Conservation (phyloP, 2,329 filamentous ascomycete species). For the Pseudogymnoascus sp. region DNA sequence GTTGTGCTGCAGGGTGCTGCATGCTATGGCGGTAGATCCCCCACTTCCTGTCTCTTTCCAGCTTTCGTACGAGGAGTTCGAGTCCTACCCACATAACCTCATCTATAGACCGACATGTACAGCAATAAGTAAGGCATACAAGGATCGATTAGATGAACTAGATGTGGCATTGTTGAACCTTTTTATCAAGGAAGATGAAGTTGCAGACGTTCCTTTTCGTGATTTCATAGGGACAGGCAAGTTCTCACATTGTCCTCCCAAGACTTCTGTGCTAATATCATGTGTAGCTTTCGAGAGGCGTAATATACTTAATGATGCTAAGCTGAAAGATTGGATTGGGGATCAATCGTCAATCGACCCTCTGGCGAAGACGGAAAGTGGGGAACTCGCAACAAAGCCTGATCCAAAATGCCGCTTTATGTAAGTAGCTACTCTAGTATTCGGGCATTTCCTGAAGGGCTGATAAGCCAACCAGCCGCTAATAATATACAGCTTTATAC, state of each 20-base stretch:
- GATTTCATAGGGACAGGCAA: neutral
- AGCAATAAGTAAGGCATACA: neutral
- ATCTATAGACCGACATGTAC: neutral
- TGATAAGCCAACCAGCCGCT: neutral
- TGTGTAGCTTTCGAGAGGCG: neutral
- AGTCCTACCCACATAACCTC: conserved; percentile 4
- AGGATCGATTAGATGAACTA: neutral
- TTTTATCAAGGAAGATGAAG: conserved; percentile 26
- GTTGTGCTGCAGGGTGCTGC: neutral
- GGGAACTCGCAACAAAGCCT: neutral
- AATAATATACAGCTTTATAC: conserved; percentile 19
- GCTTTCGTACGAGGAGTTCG: neutral
- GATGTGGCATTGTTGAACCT: neutral
- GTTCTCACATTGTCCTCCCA: neutral
- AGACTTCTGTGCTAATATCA: neutral
- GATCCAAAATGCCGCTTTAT: conserved; percentile 26
- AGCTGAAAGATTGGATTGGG: conserved; percentile 7
- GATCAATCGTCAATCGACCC: conserved; percentile 3
- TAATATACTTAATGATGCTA: neutral
- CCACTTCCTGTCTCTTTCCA: neutral
- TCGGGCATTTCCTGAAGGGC: neutral
- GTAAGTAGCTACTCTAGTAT: conserved; percentile 14
- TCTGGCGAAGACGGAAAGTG: neutral
- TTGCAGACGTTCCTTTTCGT: conserved; percentile 28
- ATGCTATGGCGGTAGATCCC: neutral